Evolutionary conservation across 2,329 filamentous ascomycete genomes (phyloP).

Genomic region (Ophiostoma sp.): DNA sequence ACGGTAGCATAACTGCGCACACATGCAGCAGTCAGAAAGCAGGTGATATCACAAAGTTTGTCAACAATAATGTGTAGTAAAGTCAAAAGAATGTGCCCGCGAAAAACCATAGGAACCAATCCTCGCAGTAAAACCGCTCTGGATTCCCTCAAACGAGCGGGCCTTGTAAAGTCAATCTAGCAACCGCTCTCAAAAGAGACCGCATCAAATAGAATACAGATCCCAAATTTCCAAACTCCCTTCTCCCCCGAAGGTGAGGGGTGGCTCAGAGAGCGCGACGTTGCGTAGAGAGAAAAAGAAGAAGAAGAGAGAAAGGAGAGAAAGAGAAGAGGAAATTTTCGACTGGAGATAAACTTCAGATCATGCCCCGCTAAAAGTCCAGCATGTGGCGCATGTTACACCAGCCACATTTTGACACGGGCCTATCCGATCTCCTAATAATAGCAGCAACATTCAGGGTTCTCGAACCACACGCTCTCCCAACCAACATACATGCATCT

Average conservation of each 20-base stretch:
- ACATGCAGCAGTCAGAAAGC: not conserved
- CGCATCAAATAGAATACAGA: not conserved
- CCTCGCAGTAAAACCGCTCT: slow-evolving; percentile 28
- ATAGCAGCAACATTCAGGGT: not conserved
- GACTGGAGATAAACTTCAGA: not conserved
- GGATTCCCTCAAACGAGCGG: slow-evolving; percentile 35
- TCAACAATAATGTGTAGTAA: not conserved
- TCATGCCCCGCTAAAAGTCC: not conserved
- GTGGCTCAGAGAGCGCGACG: slow-evolving; percentile 27
- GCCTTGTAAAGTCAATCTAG: slow-evolving; percentile 30
- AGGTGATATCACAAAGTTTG: not conserved
- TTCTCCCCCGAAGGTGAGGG: not conserved
- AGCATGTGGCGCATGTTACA: slow-evolving; percentile 11
- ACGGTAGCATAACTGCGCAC: not conserved
- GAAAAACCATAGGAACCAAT: slow-evolving; percentile 34
- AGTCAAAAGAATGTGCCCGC: slow-evolving; percentile 27
- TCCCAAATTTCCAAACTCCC: slow-evolving; percentile 5
- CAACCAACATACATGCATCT: not conserved
- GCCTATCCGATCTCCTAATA: not conserved
- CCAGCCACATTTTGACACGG: slow-evolving; percentile 15
- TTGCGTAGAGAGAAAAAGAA: slow-evolving; percentile 26
- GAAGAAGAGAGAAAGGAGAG: slow-evolving; percentile 1
- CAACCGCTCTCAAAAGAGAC: slow-evolving; percentile 28
- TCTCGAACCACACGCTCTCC: not conserved
- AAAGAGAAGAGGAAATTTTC: slow-evolving; percentile 14